These are phyloP conservation scores for Corylus heterophylla DNA, from an alignment of 306 rosid genomes.

Conservation along the genomic window DNA sequence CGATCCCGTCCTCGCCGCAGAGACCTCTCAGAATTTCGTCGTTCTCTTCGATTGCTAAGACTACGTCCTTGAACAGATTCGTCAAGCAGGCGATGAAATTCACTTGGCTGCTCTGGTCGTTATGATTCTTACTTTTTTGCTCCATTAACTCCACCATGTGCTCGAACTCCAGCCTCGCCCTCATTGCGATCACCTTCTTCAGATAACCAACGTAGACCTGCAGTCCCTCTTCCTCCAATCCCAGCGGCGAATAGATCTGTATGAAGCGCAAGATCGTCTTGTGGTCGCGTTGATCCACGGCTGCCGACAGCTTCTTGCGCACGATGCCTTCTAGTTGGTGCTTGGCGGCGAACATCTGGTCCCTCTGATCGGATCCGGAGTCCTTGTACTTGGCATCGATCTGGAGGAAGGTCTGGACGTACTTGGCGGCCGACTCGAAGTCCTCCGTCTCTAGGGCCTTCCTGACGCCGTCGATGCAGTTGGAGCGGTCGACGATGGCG, in stretches of 20 bases:
- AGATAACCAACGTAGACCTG: constrained; percentile 84
- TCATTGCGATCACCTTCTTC: constrained; percentile 92
- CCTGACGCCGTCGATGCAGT: constrained; percentile 73
- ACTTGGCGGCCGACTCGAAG: constrained; percentile 66
- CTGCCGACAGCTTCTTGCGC: constrained; percentile 65
- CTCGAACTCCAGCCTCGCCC: constrained; percentile 81
- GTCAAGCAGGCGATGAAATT: constrained; percentile 83
- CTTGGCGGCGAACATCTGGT: constrained; percentile 59
- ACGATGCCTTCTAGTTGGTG: constrained; percentile 71
- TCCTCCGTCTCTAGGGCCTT: constrained; percentile 65
- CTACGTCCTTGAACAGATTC: constrained; percentile 86
- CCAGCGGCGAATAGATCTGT: constrained; percentile 65
- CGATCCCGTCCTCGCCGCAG: constrained; percentile 96
- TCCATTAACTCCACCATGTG: constrained; percentile 72
- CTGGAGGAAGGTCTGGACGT: constrained; percentile 61
- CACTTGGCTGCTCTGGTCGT: constrained; percentile 29
- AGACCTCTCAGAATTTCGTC: constrained; percentile 72
- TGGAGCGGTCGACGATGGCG: constrained; percentile 74
- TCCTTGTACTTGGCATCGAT: constrained; percentile 73
- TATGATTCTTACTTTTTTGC: constrained; percentile 35
- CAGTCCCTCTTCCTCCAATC: constrained; percentile 84
- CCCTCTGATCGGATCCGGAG: constrained; percentile 77
- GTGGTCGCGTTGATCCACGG: constrained; percentile 86
- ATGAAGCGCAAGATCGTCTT: constrained; percentile 60
- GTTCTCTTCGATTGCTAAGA: constrained; percentile 84